Percentiles rank a stretch among this genome's conserved stretches.
Evolutionary conservation across 495 filamentous ascomycete species (phyloP).

Genomic region (Penicillium cataractarum): DNA sequence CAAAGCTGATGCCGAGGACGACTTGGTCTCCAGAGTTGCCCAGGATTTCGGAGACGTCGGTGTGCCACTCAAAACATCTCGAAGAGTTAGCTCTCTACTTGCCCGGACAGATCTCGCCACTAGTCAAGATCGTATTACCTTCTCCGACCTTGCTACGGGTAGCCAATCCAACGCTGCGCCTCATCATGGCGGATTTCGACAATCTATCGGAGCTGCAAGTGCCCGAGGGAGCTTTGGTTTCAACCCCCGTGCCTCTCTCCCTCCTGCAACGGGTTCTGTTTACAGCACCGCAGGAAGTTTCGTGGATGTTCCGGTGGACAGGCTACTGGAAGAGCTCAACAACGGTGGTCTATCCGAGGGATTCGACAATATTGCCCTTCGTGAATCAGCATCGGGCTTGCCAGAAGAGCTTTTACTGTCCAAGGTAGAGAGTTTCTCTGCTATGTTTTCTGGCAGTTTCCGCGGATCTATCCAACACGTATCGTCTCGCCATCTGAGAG

Average conservation of each 20-base stretch:
- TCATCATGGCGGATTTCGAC: slow-evolving; percentile 59
- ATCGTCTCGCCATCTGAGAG: slow-evolving; percentile 53
- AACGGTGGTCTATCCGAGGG: slow-evolving; percentile 65
- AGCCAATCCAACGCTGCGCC: slow-evolving; percentile 49
- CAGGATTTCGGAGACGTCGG: slow-evolving; percentile 73
- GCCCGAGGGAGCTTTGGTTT: slow-evolving; percentile 62
- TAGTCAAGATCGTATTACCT: slow-evolving; percentile 72
- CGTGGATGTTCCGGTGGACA: slow-evolving; percentile 69
- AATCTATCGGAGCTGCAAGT: slow-evolving; percentile 75
- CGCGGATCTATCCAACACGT: slow-evolving; percentile 54
- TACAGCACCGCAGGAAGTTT: slow-evolving; percentile 56
- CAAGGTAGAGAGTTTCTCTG: slow-evolving; percentile 71
- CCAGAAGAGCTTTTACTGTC: slow-evolving; percentile 73
- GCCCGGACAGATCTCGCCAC: slow-evolving; percentile 86
- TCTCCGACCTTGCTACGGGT: slow-evolving; percentile 66
- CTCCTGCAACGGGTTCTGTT: slow-evolving; percentile 45
- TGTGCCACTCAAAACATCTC: slow-evolving; percentile 71
- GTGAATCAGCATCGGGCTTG: slow-evolving; percentile 70
- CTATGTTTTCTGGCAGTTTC: slow-evolving; percentile 61
- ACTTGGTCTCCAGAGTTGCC: slow-evolving; percentile 74
- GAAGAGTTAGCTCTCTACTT: slow-evolving; percentile 89
- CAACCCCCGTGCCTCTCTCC: slow-evolving; percentile 46
- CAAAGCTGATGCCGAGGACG: slow-evolving; percentile 51
- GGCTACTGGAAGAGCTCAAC: slow-evolving; percentile 71
- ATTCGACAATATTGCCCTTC: slow-evolving; percentile 70